phyloP scores from a whole-genome alignment of 2,329 filamentous ascomycete genomes.

The Colletotrichum noveboracense region DNA sequence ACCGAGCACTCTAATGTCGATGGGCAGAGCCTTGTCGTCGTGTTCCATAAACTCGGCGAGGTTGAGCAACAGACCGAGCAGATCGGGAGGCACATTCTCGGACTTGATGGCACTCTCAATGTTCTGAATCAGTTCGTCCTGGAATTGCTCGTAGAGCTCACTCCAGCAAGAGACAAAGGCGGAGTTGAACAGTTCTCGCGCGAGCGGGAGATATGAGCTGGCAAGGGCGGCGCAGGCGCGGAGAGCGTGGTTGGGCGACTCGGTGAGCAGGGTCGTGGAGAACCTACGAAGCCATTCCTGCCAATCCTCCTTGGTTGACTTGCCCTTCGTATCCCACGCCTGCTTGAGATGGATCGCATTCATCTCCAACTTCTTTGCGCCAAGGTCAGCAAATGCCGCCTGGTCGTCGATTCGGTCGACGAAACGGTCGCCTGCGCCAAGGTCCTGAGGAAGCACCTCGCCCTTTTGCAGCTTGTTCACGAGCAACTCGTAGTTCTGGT shows the following conservation, averaged over 20 bases:
- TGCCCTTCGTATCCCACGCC: slow-evolving; percentile 96
- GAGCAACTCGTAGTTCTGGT: slow-evolving; percentile 90
- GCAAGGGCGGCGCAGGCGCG: slow-evolving; percentile 91
- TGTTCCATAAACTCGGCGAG: slow-evolving; percentile 99
- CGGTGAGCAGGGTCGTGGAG: slow-evolving; percentile 91
- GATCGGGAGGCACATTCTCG: slow-evolving; percentile 93
- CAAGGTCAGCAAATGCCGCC: slow-evolving; percentile 76
- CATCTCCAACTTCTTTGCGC: slow-evolving; percentile 92
- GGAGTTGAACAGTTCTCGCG: slow-evolving; percentile 95
- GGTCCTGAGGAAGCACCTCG: slow-evolving; percentile 91
- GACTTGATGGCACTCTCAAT: slow-evolving; percentile 96
- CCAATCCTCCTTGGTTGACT: slow-evolving; percentile 98
- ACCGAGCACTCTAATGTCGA: slow-evolving; percentile 93
- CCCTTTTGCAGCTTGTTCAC: slow-evolving; percentile 93
- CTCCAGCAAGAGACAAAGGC: slow-evolving; percentile 99
- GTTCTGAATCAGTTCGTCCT: slow-evolving; percentile 93
- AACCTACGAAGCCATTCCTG: slow-evolving; percentile 98
- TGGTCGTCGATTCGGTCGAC: slow-evolving; percentile 80
- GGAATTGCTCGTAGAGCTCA: slow-evolving; percentile 94
- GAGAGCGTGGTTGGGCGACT: slow-evolving; percentile 94
- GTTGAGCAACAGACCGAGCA: slow-evolving; percentile 92
- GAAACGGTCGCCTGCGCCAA: slow-evolving; percentile 86
- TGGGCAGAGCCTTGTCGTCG: slow-evolving; percentile 96
- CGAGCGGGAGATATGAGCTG: slow-evolving; percentile 88
- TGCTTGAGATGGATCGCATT: slow-evolving; percentile 97